Base-by-base conservation (phyloP, 176 grass and related monocot species). In the Ensete glaucum region DNA sequence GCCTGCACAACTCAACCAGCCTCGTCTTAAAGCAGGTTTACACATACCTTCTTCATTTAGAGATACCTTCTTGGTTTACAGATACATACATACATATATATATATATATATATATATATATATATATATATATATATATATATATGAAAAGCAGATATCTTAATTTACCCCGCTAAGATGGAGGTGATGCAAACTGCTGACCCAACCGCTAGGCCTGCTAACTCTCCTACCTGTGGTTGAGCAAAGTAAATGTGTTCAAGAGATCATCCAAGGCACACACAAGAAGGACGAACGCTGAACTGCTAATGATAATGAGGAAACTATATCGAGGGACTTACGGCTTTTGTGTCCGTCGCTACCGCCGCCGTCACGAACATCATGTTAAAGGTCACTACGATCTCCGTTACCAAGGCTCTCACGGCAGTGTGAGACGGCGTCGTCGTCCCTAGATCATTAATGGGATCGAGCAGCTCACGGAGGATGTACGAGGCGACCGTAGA, bases 291-390 rank as follows among this genome's bases (percentile, higher is more conserved):
- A n/a, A 53, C 17, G 51, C 14, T 8, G 25, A 75, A 74, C 25
- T 43, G 34, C 34, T 43, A 43, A 43, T 0, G 34, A 43, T 3
- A 34, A 34, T 34, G 34, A 34, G 34, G 34, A 34, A 34, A 34
- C 3, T 34, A 5, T 34, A 43, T 6, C 3, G n/a, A 6, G 13
- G 13, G 1, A 68, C 83, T 82, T 58, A 97, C 95, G 52, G 95
- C 95, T 87, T 77, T 99, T 0, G 69, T 87, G 82, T 99, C 95
- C 26, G 95, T 99, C 15, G 95, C 95, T 14, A 99, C 95, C 6
- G 95, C 95, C 57, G 84, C 78, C 1, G 95, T 99, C 53, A 99
- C 95, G 22, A 99, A 94, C 88, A 99, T 99, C 95, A 99, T 99
- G 95, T 89, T 89, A 82, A 99, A 99, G n/a, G 95, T 94, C 1